A percentile compares a stretch with the other conserved stretches of the same genome.
phyloP scores from a whole-genome alignment of 1,139 yeast genomes.

The Wickerhamomyces sp. region DNA sequence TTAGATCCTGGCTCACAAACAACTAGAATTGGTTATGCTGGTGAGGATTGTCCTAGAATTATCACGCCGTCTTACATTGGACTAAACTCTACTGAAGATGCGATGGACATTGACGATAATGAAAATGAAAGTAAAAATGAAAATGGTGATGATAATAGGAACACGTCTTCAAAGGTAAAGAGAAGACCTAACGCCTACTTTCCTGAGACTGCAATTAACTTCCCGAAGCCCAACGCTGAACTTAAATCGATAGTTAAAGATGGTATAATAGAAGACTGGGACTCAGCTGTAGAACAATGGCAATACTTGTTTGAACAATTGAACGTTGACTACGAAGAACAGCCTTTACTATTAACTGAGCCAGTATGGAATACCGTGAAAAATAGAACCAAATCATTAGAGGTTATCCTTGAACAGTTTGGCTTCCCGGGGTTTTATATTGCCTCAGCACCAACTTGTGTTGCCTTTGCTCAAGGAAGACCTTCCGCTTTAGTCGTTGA shows the following conservation, averaged over 20 bases:
- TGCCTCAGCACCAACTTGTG: slow-evolving; percentile 84
- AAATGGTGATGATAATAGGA: slow-evolving; percentile 28
- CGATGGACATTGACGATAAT: slow-evolving; percentile 26
- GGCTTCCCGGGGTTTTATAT: slow-evolving; percentile 83
- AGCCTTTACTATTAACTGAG: slow-evolving; percentile 77
- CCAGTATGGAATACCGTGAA: slow-evolving; percentile 77
- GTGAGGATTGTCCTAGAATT: slow-evolving; percentile 84
- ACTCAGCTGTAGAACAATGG: slow-evolving; percentile 67
- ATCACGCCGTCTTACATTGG: slow-evolving; percentile 65
- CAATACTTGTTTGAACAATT: slow-evolving; percentile 46
- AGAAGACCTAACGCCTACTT: slow-evolving; percentile 24
- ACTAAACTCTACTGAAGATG: slow-evolving; percentile 18
- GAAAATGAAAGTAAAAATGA: no score
- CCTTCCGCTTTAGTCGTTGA: slow-evolving; percentile 93
- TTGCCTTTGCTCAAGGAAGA: slow-evolving; percentile 90
- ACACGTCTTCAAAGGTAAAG: slow-evolving; percentile 17
- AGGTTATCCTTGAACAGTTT: slow-evolving; percentile 67
- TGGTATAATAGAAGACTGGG: slow-evolving; percentile 68
- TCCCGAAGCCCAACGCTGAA: slow-evolving; percentile 49
- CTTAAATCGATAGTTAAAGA: slow-evolving; percentile 58
- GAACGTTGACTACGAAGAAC: slow-evolving; percentile 54
- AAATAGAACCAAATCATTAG: slow-evolving; percentile 71
- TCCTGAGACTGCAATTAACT: slow-evolving; percentile 56
- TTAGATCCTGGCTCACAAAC: slow-evolving; percentile 85
- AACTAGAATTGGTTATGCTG: slow-evolving; percentile 89